phyloP scores from a whole-genome alignment of 2,329 filamentous ascomycete genomes.

The Phaeosphaeriaceae sp. region DNA sequence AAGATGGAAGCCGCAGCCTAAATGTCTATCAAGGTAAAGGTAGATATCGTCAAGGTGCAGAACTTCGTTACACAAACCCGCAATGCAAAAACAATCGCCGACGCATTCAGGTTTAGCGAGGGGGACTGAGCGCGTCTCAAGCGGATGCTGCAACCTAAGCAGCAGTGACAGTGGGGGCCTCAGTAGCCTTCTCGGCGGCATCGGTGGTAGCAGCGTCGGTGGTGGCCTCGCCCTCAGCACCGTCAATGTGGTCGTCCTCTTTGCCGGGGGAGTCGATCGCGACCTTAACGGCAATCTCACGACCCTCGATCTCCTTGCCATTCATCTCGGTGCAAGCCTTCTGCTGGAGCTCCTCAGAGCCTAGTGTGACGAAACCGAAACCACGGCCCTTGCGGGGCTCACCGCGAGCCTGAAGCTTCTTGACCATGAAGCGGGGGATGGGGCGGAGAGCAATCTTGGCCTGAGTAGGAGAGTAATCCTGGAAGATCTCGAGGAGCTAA shows the following conservation, averaged over 20 bases:
- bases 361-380: slow-evolving; percentile 96
- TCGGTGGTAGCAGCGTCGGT: slow-evolving; percentile 30
- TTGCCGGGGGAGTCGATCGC: slow-evolving; percentile 99
- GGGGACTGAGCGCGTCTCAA: slow-evolving; percentile 16
- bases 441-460: slow-evolving; percentile 99
- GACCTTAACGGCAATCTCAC: slow-evolving; percentile 99
- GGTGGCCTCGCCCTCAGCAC: slow-evolving; percentile 47
- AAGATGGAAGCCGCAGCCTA: slow-evolving; percentile 37
- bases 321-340: slow-evolving; percentile 99
- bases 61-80: slow-evolving; percentile 30
- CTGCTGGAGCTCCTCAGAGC: slow-evolving; percentile 93
- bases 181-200: slow-evolving; percentile 25
- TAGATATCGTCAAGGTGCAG: slow-evolving; percentile 33
- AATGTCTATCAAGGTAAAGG: slow-evolving; percentile 40
- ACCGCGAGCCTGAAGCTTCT: slow-evolving; percentile 98
- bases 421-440: slow-evolving; percentile 99
- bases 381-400: slow-evolving; percentile 99
- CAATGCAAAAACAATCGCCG: slow-evolving; percentile 31
- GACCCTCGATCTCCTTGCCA: slow-evolving; percentile 97
- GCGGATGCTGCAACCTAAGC: slow-evolving; percentile 41
- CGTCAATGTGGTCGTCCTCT: slow-evolving; percentile 77
- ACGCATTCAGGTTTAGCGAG: slow-evolving; percentile 16
- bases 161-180: slow-evolving; percentile 37
- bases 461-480: slow-evolving; percentile 86
- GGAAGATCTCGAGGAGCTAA: slow-evolving; percentile 97